These are phyloP conservation scores for Cytospora leucostoma DNA, from an alignment of 2,329 filamentous ascomycete species.

Conservation along the genomic window DNA sequence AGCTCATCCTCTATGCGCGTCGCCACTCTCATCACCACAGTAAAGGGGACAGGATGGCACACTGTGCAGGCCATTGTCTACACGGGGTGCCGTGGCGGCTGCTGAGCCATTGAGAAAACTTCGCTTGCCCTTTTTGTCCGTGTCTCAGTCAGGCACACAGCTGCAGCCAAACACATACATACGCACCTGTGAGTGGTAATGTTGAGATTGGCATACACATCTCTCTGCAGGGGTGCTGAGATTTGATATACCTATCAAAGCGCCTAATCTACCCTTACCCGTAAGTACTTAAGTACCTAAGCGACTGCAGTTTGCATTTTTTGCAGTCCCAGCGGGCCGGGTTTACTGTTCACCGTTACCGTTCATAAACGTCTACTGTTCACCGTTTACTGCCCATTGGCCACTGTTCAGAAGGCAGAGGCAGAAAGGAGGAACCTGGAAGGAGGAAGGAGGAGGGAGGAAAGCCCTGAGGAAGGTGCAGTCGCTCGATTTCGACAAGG, in stretches of 20 bases:
- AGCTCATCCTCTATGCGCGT: neutral
- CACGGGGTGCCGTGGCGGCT: neutral
- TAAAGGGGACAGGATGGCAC: neutral
- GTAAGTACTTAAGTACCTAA: neutral
- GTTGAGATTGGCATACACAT: neutral
- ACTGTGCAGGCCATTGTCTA: neutral
- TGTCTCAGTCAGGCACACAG: constrained; percentile 4
- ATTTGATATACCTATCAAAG: neutral
- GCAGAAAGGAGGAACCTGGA: neutral
- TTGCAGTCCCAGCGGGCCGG: neutral
- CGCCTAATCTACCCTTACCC: neutral
- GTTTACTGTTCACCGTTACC: neutral
- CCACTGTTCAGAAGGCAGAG: neutral
- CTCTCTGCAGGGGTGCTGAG: constrained; percentile 4
- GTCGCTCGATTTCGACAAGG: neutral
- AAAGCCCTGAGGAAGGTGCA: neutral
- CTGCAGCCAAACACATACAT: neutral
- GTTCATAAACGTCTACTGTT: neutral
- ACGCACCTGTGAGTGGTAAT: neutral
- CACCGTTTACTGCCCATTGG: neutral
- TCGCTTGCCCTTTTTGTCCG: neutral
- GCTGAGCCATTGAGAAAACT: neutral
- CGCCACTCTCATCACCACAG: neutral
- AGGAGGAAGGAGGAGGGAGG: neutral
- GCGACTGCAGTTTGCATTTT: neutral